Evolutionary conservation across 345 rosid species (phyloP), one percentile per base, ranked within the genome.

Genomic region (Moringa oleifera): DNA sequence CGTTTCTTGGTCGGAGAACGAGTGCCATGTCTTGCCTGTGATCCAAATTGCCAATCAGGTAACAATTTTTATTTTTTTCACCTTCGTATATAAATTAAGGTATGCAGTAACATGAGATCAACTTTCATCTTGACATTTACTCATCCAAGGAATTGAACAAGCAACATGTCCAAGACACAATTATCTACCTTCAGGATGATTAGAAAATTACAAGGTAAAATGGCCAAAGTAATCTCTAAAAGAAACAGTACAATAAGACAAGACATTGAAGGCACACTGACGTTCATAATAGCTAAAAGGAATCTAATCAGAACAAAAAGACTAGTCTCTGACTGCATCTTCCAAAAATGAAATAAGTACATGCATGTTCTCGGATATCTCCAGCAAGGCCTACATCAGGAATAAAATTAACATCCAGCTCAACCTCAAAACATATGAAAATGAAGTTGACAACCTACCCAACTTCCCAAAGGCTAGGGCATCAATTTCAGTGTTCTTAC

Each of bases 11-110:
- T 88, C 2, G 99, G 99, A 60, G 95, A 78, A 55, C 96, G 97
- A 69, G 99, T 88, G 51, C 99, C 97, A 60, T 90, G 99, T 71
- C 99, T 85, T 73, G 96, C 92, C 99, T 94, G 69, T 10, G 49
- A 62, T 36, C 10, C 15, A 58, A 53, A 68, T 24, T 4, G 41
- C 57, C 23, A 18, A 59, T 22, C 13, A 16, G 47, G 47, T 41
- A 8, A 28, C 5, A 8, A n/a, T n/a, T n/a, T n/a, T 28, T 28
- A 3, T 28, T 41, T 9, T 41, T 41, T 41, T 15, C 47, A 41
- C n/a, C n/a, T n/a, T n/a, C n/a, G n/a, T n/a, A n/a, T n/a, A n/a
- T n/a, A n/a, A n/a, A n/a, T 33, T 4, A 33, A 33, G 47, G 47
- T 16, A 5, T 41, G 12, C 13, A 41, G 12, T 41, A 41, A 41